Conservation (phyloP, 805 yeast genomes). For the Suhomyces prunicola region DNA sequence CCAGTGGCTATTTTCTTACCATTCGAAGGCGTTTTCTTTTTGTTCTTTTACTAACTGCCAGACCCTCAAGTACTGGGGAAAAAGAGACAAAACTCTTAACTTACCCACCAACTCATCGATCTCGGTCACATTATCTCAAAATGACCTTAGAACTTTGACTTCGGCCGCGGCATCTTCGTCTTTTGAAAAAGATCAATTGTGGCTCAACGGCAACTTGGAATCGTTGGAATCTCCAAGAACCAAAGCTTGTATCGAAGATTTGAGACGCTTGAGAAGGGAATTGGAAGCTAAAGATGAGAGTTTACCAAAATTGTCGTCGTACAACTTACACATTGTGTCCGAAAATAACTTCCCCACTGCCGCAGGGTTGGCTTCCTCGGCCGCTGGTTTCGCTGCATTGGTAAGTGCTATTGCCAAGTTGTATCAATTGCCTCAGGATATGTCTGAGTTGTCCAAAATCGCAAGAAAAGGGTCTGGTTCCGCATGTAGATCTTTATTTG, state of each 20-base stretch:
- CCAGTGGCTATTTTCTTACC: not conserved
- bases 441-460: slow-evolving; percentile 82
- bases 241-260: slow-evolving; percentile 70
- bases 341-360: slow-evolving; percentile 99
- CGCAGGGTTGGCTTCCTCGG: slow-evolving; percentile 96
- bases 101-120: slow-evolving; percentile 96
- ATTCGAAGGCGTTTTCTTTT: not conserved
- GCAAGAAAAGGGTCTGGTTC: slow-evolving; percentile 99
- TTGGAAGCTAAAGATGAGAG: slow-evolving; percentile 54
- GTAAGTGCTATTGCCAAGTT: slow-evolving; percentile 85
- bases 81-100: slow-evolving; percentile 83
- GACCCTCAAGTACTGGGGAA: slow-evolving; percentile 98
- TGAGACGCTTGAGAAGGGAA: slow-evolving; percentile 62
- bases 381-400: slow-evolving; percentile 97
- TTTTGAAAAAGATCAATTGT: slow-evolving; percentile 64
- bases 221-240: slow-evolving; percentile 61
- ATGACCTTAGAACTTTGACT: slow-evolving; percentile 87
- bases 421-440: slow-evolving; percentile 79
- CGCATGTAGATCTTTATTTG: slow-evolving; percentile 94
- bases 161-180: slow-evolving; percentile 69
- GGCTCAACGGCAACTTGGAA: slow-evolving; percentile 84
- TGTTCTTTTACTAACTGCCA: slow-evolving; percentile 19
- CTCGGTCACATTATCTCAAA: slow-evolving; percentile 89
- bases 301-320: slow-evolving; percentile 60
- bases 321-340: slow-evolving; percentile 76